Conservation (phyloP, 1,139 yeast species). For the Hanseniaspora uvarum region DNA sequence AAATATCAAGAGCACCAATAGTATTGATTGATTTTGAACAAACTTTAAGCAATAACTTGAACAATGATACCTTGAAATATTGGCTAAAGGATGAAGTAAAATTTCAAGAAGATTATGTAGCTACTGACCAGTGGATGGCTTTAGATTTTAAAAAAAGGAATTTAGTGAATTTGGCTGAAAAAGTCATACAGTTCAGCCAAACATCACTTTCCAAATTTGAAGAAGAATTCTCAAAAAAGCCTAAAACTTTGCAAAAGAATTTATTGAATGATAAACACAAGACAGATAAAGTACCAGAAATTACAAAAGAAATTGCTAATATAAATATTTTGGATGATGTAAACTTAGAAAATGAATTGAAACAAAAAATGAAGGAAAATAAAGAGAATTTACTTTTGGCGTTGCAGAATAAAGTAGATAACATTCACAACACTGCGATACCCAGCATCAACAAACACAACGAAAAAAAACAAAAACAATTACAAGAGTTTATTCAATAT, state of each 20-base stretch:
- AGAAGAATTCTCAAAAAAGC: neutral
- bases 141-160: neutral
- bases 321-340: constrained; percentile 8
- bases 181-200: neutral
- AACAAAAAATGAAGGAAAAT: neutral
- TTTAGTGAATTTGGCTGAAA: neutral
- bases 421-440: neutral
- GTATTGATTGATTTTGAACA: constrained; percentile 41
- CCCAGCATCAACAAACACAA: neutral
- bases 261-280: neutral
- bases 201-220: neutral
- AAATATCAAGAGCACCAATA: constrained; percentile 41
- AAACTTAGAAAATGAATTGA: constrained; percentile 2
- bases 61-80: neutral
- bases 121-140: constrained; percentile 1
- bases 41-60: neutral
- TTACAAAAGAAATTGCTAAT: neutral
- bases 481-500: neutral
- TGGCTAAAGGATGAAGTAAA: constrained; percentile 35
- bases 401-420: constrained; percentile 2
- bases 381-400: neutral
- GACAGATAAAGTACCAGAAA: neutral
- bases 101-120: constrained; percentile 35
- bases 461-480: neutral
- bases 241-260: neutral